phyloP scores from a whole-genome alignment of 208 protist genomes.

The Acanthamoeba healyi region DNA sequence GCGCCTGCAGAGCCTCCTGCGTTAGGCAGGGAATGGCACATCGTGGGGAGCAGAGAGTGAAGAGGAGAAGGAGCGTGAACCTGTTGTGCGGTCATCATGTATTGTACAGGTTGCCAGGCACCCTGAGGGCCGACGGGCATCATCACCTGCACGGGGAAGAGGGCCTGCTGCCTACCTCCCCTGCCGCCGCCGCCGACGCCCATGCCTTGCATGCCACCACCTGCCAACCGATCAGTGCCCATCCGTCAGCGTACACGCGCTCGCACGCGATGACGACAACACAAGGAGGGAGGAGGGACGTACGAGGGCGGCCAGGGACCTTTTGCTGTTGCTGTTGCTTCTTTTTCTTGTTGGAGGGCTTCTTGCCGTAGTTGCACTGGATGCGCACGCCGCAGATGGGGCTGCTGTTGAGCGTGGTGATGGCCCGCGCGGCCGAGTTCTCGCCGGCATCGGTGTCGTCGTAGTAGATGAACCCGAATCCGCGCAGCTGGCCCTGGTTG shows the following conservation, averaged over 20 bases:
- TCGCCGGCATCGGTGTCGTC: conserved; percentile 58
- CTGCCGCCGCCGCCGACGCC: conserved; percentile 1
- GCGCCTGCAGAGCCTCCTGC: background rate
- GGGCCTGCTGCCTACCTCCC: conserved; percentile 21
- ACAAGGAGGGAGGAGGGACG: background rate
- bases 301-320: conserved; percentile 10
- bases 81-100: conserved; percentile 71
- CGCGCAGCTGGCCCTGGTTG: conserved; percentile 42
- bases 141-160: conserved; percentile 66
- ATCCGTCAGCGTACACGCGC: no score
- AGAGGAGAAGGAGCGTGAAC: background rate
- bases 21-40: no score
- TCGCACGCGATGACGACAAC: background rate
- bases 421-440: conserved; percentile 33
- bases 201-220: conserved; percentile 22
- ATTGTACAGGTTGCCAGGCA: conserved; percentile 65
- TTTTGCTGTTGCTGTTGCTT: conserved; percentile 41
- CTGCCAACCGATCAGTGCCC: background rate
- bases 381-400: conserved; percentile 37
- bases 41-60: no score
- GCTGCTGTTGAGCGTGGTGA: conserved; percentile 29
- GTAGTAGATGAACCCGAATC: conserved; percentile 71
- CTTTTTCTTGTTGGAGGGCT: conserved; percentile 64
- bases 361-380: conserved; percentile 68
- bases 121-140: conserved; percentile 58